Base-by-base conservation (phyloP, 2,329 filamentous ascomycete genomes). In the Apiospora koreana region DNA sequence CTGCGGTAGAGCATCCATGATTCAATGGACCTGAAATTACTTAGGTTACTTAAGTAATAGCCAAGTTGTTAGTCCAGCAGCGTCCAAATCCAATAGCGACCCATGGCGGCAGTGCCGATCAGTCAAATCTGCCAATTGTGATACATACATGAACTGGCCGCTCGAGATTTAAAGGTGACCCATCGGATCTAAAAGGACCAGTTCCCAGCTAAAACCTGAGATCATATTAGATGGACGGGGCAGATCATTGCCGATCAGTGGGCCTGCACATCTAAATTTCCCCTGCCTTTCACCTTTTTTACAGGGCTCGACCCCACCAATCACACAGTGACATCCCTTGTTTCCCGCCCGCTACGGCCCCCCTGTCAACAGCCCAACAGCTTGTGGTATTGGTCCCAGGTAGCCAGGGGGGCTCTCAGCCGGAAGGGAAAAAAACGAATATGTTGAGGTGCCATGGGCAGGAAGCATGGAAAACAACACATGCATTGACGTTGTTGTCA, bases 101-200 rank as follows among this genome's bases (percentile, higher is more conserved):
- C 35, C 41, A 18, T 16, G 21, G 54, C 28, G 54, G 38, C 28
- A 62, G 31, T 62, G 54, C 10, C 54, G 54, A 62, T 62, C 54
- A 62, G 31, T 62, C 54, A 62, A 62, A 62, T 8, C 28, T 62
- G 54, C 31, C 54, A 62, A 62, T 62, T 62, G 54, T 21, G 54
- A 62, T 62, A 62, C 54, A 62, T 62, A 62, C 54, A 62, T 62
- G 50, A 58, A 58, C 50, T 16, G 50, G 28, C 50, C 31, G 25
- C 8, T 31, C 25, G 5, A 6, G 31, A 31, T 58, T 58, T 58
- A 21, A 58, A 58, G 50, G 50, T n/a, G 50, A 21, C 28, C 50
- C 50, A 10, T 35, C 50, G 21, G 50, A 35, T 35, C 54, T n/a
- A 62, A 38, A n/a, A n/a, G n/a, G n/a, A n/a, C n/a, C n/a, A n/a